A percentile compares a stretch with the other conserved stretches of the same genome.
These are phyloP conservation scores for Scytalidium sp. DNA, from an alignment of 2,329 filamentous ascomycete species.

Conservation along the genomic window DNA sequence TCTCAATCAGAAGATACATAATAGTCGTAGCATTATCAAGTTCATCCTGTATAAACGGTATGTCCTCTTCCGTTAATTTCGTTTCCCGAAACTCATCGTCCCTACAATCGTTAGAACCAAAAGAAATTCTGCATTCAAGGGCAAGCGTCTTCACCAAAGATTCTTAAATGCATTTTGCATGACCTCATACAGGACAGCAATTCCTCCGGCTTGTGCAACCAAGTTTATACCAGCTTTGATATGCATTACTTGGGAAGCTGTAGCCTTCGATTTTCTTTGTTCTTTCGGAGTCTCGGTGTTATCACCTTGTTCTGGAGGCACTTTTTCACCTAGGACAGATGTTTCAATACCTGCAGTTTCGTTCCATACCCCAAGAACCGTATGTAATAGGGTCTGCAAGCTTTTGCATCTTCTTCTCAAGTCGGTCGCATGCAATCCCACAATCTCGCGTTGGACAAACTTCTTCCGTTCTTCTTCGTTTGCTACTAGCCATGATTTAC, in stretches of 20 bases:
- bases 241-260: conserved; percentile 53
- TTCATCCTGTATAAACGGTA: conserved; percentile 48
- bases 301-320: conserved; percentile 31
- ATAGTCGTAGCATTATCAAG: conserved; percentile 62
- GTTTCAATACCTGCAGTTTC: conserved; percentile 53
- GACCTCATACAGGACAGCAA: conserved; percentile 23
- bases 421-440: conserved; percentile 42
- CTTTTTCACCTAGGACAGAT: conserved; percentile 31
- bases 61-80: conserved; percentile 26
- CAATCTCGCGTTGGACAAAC: conserved; percentile 56
- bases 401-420: conserved; percentile 47
- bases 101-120: conserved; percentile 14
- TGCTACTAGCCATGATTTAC: conserved; percentile 64
- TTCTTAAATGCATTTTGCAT: conserved; percentile 26
- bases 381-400: conserved; percentile 56
- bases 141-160: conserved; percentile 27
- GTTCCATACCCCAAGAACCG: conserved; percentile 68
- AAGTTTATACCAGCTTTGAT: conserved; percentile 54
- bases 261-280: conserved; percentile 42
- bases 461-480: conserved; percentile 50
- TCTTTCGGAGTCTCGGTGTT: conserved; percentile 42
- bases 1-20: conserved; percentile 58
- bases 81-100: conserved; percentile 31
- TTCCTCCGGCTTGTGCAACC: conserved; percentile 44
- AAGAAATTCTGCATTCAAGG: not conserved